Base-by-base conservation (phyloP, 371 early-diverging fungal species). In the Circinella minor region DNA sequence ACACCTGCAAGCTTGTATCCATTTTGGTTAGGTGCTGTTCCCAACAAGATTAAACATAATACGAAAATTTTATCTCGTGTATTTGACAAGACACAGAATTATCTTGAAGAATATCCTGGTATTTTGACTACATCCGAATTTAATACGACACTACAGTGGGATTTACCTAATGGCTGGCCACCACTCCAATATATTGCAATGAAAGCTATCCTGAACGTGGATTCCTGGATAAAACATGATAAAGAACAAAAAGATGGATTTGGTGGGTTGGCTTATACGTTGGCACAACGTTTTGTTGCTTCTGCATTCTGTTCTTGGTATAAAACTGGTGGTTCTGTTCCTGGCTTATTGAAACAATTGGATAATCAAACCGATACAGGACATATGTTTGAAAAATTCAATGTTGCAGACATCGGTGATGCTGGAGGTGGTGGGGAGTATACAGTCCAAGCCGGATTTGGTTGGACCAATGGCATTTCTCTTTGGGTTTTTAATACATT, bases 401-500 rank as follows among this genome's bases (percentile, higher is more conserved):
- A 91, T 72, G 89, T 88, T 14, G 77, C 75, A 36, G 55, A 64
- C 0, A 69, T 91, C 3, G 95, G 94, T 38, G 61, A 65, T 4
- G 78, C 88, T 10, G 95, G 94, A 36, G 80, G 77, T 17, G 93
- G 94, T 62, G 98, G 96, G 18, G 98, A 97, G 80, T 97, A 96
- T 75, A 74, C 74, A 1, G 87, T 92, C 20, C 96, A 96, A 78
- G 81, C 80, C 39, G 98, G 98, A 8, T 97, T 97, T 85, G 98
- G 98, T 5, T 97, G 96, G 96, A 94, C 96, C 8, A 97, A 96
- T 72, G 96, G 95, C 13, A 88, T 94, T 47, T 77, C 90, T n/a
- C 77, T 95, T 51, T 89, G 88, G 87, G 74, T 90, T 4, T 77
- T 95, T 55, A 74, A 86, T 36, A 66, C 65, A 5, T 94, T 84